Conservation (phyloP, 73 alveolate species). For the Paramecium tetraurelia region DNA sequence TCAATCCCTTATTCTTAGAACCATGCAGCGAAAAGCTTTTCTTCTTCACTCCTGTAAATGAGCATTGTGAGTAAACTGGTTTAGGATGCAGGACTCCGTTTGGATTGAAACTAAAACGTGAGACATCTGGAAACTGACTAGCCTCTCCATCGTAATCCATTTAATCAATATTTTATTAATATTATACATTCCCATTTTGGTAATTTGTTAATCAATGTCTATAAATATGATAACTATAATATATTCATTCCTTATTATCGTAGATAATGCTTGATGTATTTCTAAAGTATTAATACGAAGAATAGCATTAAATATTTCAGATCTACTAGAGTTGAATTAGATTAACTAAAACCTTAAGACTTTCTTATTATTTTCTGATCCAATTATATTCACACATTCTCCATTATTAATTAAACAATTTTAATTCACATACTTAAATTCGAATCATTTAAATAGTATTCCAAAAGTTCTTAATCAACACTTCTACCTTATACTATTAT, state of each 20-base stretch:
- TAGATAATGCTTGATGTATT: too few species aligned
- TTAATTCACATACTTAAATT: too few species aligned
- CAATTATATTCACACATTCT: too few species aligned
- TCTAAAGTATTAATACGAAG: background rate
- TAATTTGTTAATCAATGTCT: background rate
- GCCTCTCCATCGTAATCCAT: conserved; percentile 45
- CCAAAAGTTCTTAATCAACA: too few species aligned
- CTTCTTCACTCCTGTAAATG: background rate
- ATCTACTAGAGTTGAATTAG: background rate
- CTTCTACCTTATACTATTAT: too few species aligned
- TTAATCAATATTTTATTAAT: background rate
- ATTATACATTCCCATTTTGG: background rate
- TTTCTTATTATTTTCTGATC: background rate
- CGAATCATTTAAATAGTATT: too few species aligned
- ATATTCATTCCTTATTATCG: background rate
- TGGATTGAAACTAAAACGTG: background rate
- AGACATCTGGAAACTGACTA: conserved; percentile 18
- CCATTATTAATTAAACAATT: too few species aligned
- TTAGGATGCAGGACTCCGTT: background rate
- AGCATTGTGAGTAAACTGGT: background rate
- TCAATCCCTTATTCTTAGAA: background rate
- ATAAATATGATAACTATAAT: too few species aligned
- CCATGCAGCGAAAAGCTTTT: background rate
- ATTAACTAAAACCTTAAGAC: background rate
- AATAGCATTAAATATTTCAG: background rate